Evolutionary conservation across 305 asterid species (phyloP).

Genomic region (Caryopteris hybrid): DNA sequence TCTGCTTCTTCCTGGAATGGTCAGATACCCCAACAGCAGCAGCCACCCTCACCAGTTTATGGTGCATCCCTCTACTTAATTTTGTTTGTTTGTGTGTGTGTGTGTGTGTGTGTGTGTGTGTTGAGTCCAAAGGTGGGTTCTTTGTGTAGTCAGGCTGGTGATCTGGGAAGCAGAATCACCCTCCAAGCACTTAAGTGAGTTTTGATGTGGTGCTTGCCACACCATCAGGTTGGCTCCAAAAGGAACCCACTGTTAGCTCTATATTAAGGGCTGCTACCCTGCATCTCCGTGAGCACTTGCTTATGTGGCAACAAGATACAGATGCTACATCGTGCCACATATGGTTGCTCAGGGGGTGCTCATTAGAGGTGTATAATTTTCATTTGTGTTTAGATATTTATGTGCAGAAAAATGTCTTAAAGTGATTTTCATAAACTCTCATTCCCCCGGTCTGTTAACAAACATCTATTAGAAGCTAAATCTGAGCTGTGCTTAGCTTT

Average conservation of each 20-base stretch:
- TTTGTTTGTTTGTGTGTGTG: no score
- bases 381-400: no score
- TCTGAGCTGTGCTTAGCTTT: constrained; percentile 2
- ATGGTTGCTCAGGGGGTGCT: no score
- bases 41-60: constrained; percentile 65
- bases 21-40: constrained; percentile 65
- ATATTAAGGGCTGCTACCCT: neutral
- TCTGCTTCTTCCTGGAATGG: constrained; percentile 64
- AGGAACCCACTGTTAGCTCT: neutral
- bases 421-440: no score
- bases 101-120: neutral
- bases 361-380: no score
- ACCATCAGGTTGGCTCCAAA: neutral
- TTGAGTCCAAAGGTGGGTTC: neutral
- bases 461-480: neutral
- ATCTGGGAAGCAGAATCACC: neutral
- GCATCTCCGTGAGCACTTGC: neutral
- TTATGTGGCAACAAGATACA: no score
- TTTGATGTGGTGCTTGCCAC: neutral
- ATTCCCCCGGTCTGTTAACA: no score
- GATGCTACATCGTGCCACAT: no score
- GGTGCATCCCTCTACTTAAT: constrained; percentile 37
- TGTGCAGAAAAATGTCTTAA: no score
- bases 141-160: neutral
- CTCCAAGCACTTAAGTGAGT: neutral